Percentiles rank a stretch among this genome's conserved stretches.
These are phyloP conservation scores for Amphichorda felina DNA, from an alignment of 2,329 filamentous ascomycete genomes.

Conservation along the genomic window DNA sequence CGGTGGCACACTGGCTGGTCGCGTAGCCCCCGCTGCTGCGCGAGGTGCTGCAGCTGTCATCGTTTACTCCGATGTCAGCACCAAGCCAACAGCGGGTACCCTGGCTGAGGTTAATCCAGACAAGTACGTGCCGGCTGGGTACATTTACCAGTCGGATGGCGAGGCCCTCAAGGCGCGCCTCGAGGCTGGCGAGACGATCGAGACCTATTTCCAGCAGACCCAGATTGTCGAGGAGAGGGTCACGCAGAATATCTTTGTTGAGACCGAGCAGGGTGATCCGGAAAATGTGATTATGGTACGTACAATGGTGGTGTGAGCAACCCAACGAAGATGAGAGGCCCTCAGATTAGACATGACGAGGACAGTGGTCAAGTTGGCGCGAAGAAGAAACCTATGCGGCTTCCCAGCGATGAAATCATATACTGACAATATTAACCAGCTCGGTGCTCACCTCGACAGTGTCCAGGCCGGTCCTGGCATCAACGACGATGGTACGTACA, in stretches of 20 bases:
- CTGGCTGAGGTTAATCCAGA: conserved; percentile 13
- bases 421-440: conserved; percentile 3
- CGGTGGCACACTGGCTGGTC: conserved; percentile 16
- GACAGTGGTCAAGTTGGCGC: no score
- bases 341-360: no score
- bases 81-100: conserved; percentile 16
- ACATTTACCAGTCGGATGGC: conserved; percentile 17
- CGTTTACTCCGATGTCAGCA: conserved; percentile 15
- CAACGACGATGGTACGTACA: conserved; percentile 28
- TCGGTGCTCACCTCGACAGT: conserved; percentile 30
- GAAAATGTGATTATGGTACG: conserved; percentile 23
- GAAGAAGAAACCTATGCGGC: no score
- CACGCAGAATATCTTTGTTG: conserved; percentile 31
- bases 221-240: conserved; percentile 22
- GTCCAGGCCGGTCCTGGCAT: conserved; percentile 31
- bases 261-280: conserved; percentile 29
- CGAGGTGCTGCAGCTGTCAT: conserved; percentile 16
- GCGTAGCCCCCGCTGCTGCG: conserved; percentile 13
- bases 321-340: neutral
- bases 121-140: conserved; percentile 9
- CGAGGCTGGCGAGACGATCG: conserved; percentile 17
- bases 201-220: conserved; percentile 20
- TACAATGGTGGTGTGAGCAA: neutral
- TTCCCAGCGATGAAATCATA: no score
- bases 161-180: conserved; percentile 15